Evolutionary conservation across 176 grass and related monocot genomes (phyloP).

Genomic region (Typha latifolia): DNA sequence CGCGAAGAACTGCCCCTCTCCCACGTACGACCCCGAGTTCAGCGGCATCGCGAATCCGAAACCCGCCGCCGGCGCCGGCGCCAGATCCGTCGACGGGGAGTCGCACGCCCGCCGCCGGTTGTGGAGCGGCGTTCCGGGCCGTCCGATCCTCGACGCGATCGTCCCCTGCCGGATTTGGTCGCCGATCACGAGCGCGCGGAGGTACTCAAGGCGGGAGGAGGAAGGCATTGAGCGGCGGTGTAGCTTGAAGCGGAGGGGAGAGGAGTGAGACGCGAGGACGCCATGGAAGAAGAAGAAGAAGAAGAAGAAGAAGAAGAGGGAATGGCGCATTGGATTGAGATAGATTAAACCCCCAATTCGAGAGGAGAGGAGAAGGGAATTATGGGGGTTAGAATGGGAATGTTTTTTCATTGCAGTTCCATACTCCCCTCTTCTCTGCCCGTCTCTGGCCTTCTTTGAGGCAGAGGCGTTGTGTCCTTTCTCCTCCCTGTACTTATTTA

Average conservation of each 20-base stretch:
- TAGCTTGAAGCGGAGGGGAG: neutral
- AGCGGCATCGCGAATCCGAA: slow-evolving; percentile 64
- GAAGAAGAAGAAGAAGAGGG: slow-evolving; percentile 11
- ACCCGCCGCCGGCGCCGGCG: neutral
- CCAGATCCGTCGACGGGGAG: neutral
- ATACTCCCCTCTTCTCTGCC: neutral
- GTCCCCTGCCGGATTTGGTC: slow-evolving; percentile 24
- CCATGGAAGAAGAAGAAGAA: slow-evolving; percentile 28
- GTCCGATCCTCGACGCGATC: neutral
- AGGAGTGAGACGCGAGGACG: slow-evolving; percentile 1
- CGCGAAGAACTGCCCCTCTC: slow-evolving; percentile 59
- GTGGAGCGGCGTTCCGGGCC: neutral
- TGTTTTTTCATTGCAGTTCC: neutral
- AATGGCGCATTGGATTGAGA: slow-evolving; percentile 21
- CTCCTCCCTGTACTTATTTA: neutral
- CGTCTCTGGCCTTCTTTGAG: neutral
- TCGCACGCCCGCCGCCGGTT: neutral
- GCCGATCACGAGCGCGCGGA: slow-evolving; percentile 24
- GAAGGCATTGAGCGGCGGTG: neutral
- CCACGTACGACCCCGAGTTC: slow-evolving; percentile 31
- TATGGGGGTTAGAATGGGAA: neutral
- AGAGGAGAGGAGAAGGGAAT: neutral
- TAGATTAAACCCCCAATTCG: neutral
- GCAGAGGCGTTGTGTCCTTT: neutral
- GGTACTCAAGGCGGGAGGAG: slow-evolving; percentile 23